phyloP scores from a whole-genome alignment of 2,329 filamentous ascomycete genomes.

The Cladosporium sp. region DNA sequence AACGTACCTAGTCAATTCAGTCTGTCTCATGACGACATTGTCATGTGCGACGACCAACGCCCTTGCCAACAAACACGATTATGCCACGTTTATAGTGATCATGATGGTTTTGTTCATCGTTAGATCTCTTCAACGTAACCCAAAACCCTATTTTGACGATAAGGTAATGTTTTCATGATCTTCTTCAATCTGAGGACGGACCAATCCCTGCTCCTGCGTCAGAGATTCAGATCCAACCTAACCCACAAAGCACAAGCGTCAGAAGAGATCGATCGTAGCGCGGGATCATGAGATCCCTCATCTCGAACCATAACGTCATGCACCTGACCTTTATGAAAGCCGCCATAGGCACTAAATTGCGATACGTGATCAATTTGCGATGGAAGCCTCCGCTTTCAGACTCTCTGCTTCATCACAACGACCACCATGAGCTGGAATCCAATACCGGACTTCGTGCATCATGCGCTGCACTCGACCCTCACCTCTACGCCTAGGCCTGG shows the following conservation, averaged over 20 bases:
- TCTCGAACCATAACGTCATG: constrained; percentile 13
- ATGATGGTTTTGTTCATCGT: not conserved
- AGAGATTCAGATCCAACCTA: constrained; percentile 1
- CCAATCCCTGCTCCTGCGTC: not conserved
- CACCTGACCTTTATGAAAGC: not conserved
- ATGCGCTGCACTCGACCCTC: constrained; percentile 25
- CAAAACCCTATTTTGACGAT: not conserved
- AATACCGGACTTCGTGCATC: constrained; percentile 25
- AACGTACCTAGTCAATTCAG: not conserved
- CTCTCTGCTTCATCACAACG: not conserved
- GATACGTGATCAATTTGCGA: not conserved
- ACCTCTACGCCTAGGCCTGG: constrained; percentile 38
- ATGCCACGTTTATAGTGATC: not conserved
- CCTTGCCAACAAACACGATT: not conserved
- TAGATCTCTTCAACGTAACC: not conserved
- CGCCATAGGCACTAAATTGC: constrained; percentile 4
- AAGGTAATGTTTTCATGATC: not conserved
- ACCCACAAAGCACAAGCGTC: constrained; percentile 11
- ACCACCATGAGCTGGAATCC: constrained; percentile 13
- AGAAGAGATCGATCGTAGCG: constrained; percentile 13
- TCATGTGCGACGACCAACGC: not conserved
- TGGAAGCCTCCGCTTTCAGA: not conserved
- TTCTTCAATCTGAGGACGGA: not conserved
- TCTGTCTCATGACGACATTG: not conserved
- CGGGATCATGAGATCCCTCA: constrained; percentile 15